Evolutionary conservation across 2,329 filamentous ascomycete species (phyloP).

Genomic region (Apiospora pterosperma): DNA sequence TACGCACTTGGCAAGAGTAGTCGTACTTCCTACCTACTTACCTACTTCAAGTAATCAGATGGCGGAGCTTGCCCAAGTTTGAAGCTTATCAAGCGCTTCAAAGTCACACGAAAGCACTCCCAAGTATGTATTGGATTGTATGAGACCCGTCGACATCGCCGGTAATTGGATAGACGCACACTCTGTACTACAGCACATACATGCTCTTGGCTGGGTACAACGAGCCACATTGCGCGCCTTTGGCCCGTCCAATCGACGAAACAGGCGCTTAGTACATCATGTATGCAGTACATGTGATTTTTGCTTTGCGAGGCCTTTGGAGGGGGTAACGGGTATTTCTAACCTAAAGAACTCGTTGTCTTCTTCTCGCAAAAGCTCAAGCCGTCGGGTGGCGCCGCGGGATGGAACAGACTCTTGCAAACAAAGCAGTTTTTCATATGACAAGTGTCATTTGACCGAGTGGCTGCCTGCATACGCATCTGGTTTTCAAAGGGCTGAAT

Average conservation of each 20-base stretch:
- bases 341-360: background rate
- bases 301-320: background rate
- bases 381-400: background rate
- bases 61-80: background rate
- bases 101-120: background rate
- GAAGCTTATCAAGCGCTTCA: background rate
- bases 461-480: slow-evolving; percentile 7
- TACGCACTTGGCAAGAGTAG: background rate
- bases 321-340: background rate
- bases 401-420: background rate
- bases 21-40: too few species aligned
- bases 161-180: background rate
- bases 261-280: background rate
- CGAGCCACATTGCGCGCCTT: background rate
- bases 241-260: background rate
- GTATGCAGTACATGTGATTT: background rate
- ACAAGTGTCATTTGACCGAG: slow-evolving; percentile 13
- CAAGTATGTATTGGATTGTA: background rate
- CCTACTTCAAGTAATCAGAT: background rate
- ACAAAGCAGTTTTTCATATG: background rate
- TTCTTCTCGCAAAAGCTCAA: background rate
- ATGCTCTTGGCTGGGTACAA: too few species aligned
- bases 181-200: background rate
- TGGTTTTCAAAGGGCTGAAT: background rate
- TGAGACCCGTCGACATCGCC: background rate